Percentiles rank a stretch among this genome's conserved stretches.
Conservation (phyloP, 495 filamentous ascomycete species). For the Neurospora sp. region DNA sequence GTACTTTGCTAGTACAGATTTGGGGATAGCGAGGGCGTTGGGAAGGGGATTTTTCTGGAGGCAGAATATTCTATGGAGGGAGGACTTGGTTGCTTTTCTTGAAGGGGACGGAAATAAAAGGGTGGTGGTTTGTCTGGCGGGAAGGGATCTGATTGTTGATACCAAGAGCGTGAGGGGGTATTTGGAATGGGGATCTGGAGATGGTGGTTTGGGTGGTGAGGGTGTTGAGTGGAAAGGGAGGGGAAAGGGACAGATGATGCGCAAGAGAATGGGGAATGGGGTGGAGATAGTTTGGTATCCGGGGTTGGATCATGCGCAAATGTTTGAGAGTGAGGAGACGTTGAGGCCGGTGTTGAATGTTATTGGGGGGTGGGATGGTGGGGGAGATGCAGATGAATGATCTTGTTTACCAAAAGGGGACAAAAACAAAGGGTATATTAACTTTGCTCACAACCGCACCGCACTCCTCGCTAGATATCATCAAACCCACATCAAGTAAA, state of each 20-base stretch:
- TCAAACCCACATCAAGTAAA: background rate
- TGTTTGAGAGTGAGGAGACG: slow-evolving; percentile 43
- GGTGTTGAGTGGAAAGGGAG: slow-evolving; percentile 2
- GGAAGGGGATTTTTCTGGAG: slow-evolving; percentile 58
- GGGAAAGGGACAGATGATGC: background rate
- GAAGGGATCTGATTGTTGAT: slow-evolving; percentile 56
- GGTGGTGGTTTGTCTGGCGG: slow-evolving; percentile 46
- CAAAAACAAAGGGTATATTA: background rate
- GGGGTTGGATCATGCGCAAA: slow-evolving; percentile 56
- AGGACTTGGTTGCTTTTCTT: slow-evolving; percentile 33
- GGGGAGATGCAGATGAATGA: slow-evolving; percentile 1
- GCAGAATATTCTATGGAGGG: slow-evolving; percentile 57
- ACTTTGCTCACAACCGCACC: background rate
- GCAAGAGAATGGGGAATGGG: slow-evolving; percentile 17
- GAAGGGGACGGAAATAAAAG: slow-evolving; percentile 17
- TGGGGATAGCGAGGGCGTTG: slow-evolving; percentile 49
- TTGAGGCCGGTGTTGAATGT: slow-evolving; percentile 33
- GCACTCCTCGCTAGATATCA: background rate
- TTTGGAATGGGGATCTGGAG: slow-evolving; percentile 26
- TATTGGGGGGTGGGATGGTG: slow-evolving; percentile 8
- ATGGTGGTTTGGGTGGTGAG: slow-evolving; percentile 4
- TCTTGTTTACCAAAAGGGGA: background rate
- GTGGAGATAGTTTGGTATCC: slow-evolving; percentile 54
- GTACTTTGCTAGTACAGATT: slow-evolving; percentile 58
- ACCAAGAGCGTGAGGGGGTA: slow-evolving; percentile 48